These are phyloP conservation scores for Syzygium grande DNA, from an alignment of 345 rosid genomes.

Conservation along the genomic window DNA sequence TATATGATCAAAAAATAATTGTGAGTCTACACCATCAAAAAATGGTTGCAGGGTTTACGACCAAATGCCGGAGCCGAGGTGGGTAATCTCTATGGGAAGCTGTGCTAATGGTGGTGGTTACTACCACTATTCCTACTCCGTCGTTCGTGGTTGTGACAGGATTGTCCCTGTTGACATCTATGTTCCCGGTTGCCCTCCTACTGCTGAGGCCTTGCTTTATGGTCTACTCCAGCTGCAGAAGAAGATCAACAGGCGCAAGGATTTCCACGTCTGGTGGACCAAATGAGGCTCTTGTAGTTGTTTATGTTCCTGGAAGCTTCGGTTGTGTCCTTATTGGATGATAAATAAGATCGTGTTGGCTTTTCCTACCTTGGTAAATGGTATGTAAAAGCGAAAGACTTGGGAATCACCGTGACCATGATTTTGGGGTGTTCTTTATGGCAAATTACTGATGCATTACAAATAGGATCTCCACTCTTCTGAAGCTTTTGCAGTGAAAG, in stretches of 20 bases:
- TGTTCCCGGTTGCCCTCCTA: slow-evolving; percentile 97
- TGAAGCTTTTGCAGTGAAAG: background rate
- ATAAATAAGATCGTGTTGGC: background rate
- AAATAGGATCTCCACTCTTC: background rate
- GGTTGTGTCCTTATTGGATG: slow-evolving; percentile 1
- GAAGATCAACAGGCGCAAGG: slow-evolving; percentile 96
- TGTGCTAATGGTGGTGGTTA: slow-evolving; percentile 99
- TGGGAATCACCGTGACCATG: background rate
- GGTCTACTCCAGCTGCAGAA: slow-evolving; percentile 95
- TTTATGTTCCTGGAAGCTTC: background rate
- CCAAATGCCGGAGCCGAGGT: slow-evolving; percentile 98
- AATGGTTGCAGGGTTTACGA: slow-evolving; percentile 76
- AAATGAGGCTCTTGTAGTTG: slow-evolving; percentile 29
- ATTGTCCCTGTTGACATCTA: slow-evolving; percentile 95
- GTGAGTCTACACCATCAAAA: background rate
- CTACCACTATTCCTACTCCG: slow-evolving; percentile 97
- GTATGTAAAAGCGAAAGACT: background rate
- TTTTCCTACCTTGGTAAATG: background rate
- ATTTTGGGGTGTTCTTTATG: background rate
- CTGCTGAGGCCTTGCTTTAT: slow-evolving; percentile 93
- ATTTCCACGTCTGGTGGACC: slow-evolving; percentile 94
- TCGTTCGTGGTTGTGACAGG: slow-evolving; percentile 95
- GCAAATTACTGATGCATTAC: background rate
- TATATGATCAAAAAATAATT: background rate
- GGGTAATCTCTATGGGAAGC: slow-evolving; percentile 99